Evolutionary conservation across 768 basidiomycete species (phyloP).

Genomic region (Boletus vermiculosoides): DNA sequence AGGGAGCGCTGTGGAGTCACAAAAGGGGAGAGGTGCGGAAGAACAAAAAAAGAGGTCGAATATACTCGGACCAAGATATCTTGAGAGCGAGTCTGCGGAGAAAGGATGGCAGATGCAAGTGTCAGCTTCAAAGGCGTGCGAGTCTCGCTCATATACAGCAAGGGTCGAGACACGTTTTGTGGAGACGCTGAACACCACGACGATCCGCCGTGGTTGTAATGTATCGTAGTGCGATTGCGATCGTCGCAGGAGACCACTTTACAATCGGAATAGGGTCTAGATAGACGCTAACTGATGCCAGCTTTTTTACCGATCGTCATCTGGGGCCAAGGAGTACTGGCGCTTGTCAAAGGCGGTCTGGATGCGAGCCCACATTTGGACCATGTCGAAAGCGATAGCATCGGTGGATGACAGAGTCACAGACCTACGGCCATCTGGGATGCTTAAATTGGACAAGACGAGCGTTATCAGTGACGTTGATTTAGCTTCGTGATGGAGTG

Average conservation of each 20-base stretch:
- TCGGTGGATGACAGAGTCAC: not conserved
- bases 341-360: not conserved
- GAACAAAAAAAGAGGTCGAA: not conserved
- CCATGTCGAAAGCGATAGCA: not conserved
- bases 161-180: constrained; percentile 24
- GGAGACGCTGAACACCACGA: constrained; percentile 25
- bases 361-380: not conserved
- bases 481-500: constrained; percentile 17
- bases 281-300: constrained; percentile 7
- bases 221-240: constrained; percentile 7
- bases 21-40: not conserved
- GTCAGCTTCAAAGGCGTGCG: constrained; percentile 4
- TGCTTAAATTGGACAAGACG: constrained; percentile 2
- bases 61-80: constrained; percentile 1
- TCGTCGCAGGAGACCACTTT: constrained; percentile 7
- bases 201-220: constrained; percentile 21
- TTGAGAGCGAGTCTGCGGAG: not conserved
- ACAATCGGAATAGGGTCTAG: constrained; percentile 8
- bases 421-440: not conserved
- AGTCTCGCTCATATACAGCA: constrained; percentile 25
- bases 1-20: not conserved
- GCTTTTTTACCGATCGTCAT: not conserved
- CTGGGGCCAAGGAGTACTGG: not conserved
- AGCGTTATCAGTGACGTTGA: constrained; percentile 19
- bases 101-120: not conserved